Evolutionary conservation across 2,329 filamentous ascomycete species (phyloP).

Genomic region (Epichloe brachyelytri): DNA sequence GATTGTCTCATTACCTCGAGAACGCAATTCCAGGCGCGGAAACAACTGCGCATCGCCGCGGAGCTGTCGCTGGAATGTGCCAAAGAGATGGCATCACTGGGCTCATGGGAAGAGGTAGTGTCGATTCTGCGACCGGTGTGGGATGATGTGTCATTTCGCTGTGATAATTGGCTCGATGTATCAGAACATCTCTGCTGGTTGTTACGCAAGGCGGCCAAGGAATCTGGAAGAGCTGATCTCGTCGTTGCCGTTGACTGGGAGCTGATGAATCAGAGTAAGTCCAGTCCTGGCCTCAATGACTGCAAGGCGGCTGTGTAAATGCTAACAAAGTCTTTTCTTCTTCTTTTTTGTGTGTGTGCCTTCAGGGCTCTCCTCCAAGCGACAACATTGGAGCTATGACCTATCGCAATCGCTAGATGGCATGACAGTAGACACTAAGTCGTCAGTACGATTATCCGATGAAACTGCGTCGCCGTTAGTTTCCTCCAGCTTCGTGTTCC

Average conservation of each 20-base stretch:
- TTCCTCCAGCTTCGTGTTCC: constrained; percentile 43
- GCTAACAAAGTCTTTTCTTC: too few species aligned
- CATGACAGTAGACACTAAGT: constrained; percentile 29
- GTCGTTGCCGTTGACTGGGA: constrained; percentile 54
- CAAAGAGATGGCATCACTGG: constrained; percentile 37
- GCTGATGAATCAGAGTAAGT: constrained; percentile 44
- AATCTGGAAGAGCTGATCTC: constrained; percentile 38
- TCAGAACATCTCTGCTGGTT: constrained; percentile 49
- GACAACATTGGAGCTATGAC: constrained; percentile 48
- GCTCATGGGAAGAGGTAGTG: constrained; percentile 41
- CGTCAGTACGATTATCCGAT: constrained; percentile 37
- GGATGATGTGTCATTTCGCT: constrained; percentile 42
- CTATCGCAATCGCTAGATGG: constrained; percentile 43
- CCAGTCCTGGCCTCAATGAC: too few species aligned
- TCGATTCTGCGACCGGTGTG: constrained; percentile 43
- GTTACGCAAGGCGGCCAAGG: constrained; percentile 42
- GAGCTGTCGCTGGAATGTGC: constrained; percentile 46
- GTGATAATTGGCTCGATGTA: constrained; percentile 46
- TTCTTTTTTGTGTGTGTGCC: too few species aligned
- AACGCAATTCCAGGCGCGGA: constrained; percentile 39
- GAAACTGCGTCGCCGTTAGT: constrained; percentile 40
- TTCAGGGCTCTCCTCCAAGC: constrained; percentile 40
- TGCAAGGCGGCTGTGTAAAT: too few species aligned
- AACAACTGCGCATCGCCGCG: constrained; percentile 38
- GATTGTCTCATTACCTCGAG: constrained; percentile 38